Conservation (phyloP, 768 basidiomycete species). For the Termitomyces sp. region DNA sequence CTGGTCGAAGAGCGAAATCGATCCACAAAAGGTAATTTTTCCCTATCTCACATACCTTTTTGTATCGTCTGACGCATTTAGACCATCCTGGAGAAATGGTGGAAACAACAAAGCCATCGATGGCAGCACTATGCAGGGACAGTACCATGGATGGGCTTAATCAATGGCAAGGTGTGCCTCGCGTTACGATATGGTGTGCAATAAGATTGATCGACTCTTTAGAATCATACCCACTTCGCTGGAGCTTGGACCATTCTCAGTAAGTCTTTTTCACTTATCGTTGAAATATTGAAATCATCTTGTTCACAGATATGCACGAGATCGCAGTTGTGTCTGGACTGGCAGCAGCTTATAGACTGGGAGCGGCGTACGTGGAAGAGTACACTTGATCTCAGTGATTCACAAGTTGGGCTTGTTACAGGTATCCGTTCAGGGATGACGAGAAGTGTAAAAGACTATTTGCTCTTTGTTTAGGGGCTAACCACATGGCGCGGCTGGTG, state of each 20-base stretch:
- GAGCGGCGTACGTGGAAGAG: conserved; percentile 24
- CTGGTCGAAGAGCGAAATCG: conserved; percentile 39
- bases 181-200: not conserved
- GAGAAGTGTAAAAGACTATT: conserved; percentile 25
- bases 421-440: conserved; percentile 29
- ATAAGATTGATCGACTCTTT: not conserved
- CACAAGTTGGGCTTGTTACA: not conserved
- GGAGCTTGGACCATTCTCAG: conserved; percentile 34
- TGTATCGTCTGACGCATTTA: not conserved
- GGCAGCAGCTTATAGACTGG: conserved; percentile 31
- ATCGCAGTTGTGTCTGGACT: conserved; percentile 35
- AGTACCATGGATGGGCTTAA: conserved; percentile 33
- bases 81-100: conserved; percentile 42
- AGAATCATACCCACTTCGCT: conserved; percentile 29
- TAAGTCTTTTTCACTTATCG: conserved; percentile 5
- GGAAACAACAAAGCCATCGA: conserved; percentile 49
- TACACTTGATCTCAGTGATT: no score
- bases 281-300: not conserved
- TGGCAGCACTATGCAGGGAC: conserved; percentile 40
- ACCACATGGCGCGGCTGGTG: conserved; percentile 19
- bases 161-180: conserved; percentile 25
- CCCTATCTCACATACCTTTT: not conserved
- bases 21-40: conserved; percentile 22
- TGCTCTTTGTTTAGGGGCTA: conserved; percentile 23
- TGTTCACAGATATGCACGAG: conserved; percentile 27